Evolutionary conservation across 2,329 filamentous ascomycete species (phyloP).

Genomic region (Pestalotiopsis sp.): DNA sequence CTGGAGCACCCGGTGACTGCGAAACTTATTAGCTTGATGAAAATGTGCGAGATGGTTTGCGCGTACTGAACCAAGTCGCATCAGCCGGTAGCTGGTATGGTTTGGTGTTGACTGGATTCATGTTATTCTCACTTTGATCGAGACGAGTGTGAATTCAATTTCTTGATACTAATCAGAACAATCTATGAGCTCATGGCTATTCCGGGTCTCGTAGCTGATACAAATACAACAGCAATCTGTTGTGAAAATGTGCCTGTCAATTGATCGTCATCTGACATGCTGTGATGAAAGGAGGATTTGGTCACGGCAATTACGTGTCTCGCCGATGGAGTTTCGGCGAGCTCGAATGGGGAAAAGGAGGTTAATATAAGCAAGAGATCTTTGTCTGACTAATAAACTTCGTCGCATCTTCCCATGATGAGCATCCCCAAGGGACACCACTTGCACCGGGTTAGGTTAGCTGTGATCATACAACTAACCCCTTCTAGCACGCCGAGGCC

Average conservation of each 20-base stretch:
- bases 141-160: neutral
- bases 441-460: too few relatives aligned
- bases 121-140: neutral
- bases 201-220: neutral
- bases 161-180: too few relatives aligned
- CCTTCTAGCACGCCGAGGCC: too few relatives aligned
- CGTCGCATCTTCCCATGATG: too few relatives aligned
- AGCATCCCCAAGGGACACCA: too few relatives aligned
- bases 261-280: neutral
- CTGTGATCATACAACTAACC: too few relatives aligned
- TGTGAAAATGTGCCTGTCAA: too few relatives aligned
- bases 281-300: neutral
- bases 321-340: neutral
- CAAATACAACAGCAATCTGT: too few relatives aligned
- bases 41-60: rapidly evolving
- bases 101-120: neutral
- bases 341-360: neutral
- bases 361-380: too few relatives aligned
- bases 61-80: neutral
- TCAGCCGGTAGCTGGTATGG: neutral
- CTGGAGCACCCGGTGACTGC: neutral
- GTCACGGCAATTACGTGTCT: neutral
- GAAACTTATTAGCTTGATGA: neutral
- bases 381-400: too few relatives aligned
- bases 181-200: too few relatives aligned